Conservation (phyloP, 805 yeast genomes). For the Ascoidea tarda region DNA sequence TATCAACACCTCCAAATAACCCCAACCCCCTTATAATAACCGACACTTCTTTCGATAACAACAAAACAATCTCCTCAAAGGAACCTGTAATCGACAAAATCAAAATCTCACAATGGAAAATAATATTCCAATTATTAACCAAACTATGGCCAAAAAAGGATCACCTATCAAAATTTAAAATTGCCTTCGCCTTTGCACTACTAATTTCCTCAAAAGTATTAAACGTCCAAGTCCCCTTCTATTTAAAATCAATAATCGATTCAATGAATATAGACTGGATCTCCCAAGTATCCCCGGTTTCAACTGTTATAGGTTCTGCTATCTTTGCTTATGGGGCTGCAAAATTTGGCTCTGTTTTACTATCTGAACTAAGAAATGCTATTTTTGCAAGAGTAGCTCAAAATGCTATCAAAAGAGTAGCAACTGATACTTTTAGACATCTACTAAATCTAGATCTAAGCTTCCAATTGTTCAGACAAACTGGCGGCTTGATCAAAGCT, state of each 20-base stretch:
- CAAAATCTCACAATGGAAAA: constrained; percentile 27
- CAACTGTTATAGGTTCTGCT: constrained; percentile 50
- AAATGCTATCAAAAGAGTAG: constrained; percentile 81
- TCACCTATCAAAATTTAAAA: constrained; percentile 54
- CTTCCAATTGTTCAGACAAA: constrained; percentile 82
- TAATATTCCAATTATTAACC: constrained; percentile 46
- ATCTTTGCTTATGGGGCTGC: constrained; percentile 88
- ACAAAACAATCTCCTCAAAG: neutral
- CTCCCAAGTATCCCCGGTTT: constrained; percentile 42
- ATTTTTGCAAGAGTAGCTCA: constrained; percentile 94
- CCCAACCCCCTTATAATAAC: neutral
- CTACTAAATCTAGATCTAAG: constrained; percentile 72
- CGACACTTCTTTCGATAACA: neutral
- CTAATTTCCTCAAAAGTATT: constrained; percentile 71
- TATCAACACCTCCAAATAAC: too few relatives aligned
- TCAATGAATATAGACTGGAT: constrained; percentile 88
- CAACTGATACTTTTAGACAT: constrained; percentile 76
- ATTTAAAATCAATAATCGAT: constrained; percentile 79
- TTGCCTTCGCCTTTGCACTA: constrained; percentile 60
- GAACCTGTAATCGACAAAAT: neutral
- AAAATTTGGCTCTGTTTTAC: constrained; percentile 83
- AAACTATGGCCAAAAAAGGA: constrained; percentile 78
- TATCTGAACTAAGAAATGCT: constrained; percentile 92
- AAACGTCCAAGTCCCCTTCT: constrained; percentile 93
- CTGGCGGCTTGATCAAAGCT: constrained; percentile 93